phyloP scores from a whole-genome alignment of 257 asterid genomes.

The Solanum acaule region DNA sequence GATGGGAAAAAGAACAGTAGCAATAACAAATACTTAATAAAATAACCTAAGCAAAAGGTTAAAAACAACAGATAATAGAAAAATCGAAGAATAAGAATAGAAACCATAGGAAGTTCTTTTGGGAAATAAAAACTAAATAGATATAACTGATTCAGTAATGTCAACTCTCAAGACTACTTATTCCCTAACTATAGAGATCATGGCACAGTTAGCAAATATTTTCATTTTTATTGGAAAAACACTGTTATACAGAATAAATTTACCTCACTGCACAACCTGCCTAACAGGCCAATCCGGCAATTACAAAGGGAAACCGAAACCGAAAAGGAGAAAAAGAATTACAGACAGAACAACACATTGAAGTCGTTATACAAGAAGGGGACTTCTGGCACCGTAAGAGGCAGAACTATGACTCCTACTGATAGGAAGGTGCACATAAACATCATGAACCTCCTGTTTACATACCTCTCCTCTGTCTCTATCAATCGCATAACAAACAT shows the following conservation, averaged over 20 bases:
- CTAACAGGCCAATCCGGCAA: slow-evolving; percentile 4
- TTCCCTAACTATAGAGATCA: neutral
- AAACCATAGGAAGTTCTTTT: neutral
- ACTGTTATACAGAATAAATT: slow-evolving; percentile 8
- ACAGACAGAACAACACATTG: slow-evolving; percentile 30
- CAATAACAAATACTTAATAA: neutral
- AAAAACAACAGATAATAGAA: neutral
- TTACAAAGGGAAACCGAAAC: slow-evolving; percentile 11
- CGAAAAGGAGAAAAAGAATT: slow-evolving; percentile 14
- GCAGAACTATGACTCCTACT: slow-evolving; percentile 75
- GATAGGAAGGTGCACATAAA: slow-evolving; percentile 84
- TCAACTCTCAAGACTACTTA: neutral
- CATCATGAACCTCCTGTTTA: slow-evolving; percentile 84
- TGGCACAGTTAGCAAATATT: neutral
- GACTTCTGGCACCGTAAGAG: slow-evolving; percentile 43
- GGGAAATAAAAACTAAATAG: neutral
- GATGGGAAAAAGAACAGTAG: neutral
- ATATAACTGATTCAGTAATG: neutral
- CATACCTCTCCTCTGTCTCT: slow-evolving; percentile 81
- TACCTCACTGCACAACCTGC: slow-evolving; percentile 28
- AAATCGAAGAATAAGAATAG: neutral
- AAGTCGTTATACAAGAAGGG: slow-evolving; percentile 39
- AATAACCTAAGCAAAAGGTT: neutral
- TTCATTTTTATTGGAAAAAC: slow-evolving; percentile 16
- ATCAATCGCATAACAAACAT: slow-evolving; percentile 88